These are phyloP conservation scores for Teratosphaeria gauchensis DNA, from an alignment of 2,329 filamentous ascomycete species.

Conservation along the genomic window DNA sequence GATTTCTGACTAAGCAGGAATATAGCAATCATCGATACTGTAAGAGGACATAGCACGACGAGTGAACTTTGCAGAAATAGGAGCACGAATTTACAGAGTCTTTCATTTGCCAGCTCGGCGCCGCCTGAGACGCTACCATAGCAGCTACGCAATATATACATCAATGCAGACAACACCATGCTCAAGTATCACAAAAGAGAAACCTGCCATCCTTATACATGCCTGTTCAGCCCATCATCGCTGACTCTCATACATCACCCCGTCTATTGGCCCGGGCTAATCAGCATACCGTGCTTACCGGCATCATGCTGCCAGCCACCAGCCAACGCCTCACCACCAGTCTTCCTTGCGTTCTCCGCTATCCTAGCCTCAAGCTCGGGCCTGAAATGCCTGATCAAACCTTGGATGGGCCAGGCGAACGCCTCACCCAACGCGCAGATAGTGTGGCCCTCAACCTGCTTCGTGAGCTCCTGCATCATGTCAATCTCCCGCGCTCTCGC, in stretches of 20 bases:
- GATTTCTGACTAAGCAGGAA: neutral
- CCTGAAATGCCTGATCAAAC: constrained; percentile 94
- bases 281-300: constrained; percentile 66
- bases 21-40: neutral
- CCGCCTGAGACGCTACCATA: neutral
- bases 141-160: neutral
- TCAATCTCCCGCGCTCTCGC: constrained; percentile 90
- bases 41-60: too few species aligned
- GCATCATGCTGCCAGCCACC: constrained; percentile 80
- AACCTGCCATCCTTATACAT: neutral
- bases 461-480: constrained; percentile 98
- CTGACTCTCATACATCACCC: too few species aligned
- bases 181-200: neutral
- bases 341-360: constrained; percentile 63
- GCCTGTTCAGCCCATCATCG: neutral
- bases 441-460: constrained; percentile 98
- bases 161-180: neutral
- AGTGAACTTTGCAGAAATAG: neutral
- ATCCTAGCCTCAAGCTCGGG: constrained; percentile 91
- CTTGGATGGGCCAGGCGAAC: constrained; percentile 97
- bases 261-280: constrained; percentile 77
- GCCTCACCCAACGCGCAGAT: constrained; percentile 97
- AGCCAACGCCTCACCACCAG: constrained; percentile 65
- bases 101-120: neutral
- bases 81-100: neutral